A percentile compares a stretch with the other conserved stretches of the same genome.
These are phyloP conservation scores for Apium graveolens DNA, from an alignment of 129 eudicot species.

Conservation along the genomic window DNA sequence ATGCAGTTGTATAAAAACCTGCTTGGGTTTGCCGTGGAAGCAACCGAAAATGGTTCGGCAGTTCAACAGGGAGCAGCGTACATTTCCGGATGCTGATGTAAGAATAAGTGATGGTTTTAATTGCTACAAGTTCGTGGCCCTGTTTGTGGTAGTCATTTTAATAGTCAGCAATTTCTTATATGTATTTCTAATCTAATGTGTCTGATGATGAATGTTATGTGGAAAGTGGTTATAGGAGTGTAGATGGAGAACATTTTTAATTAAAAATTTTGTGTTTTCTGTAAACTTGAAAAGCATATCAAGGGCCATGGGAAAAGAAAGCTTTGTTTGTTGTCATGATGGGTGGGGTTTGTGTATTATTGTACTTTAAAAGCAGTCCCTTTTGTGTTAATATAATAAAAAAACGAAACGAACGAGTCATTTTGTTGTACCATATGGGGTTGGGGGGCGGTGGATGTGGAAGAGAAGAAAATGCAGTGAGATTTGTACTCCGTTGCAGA, in stretches of 20 bases:
- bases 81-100: not conserved
- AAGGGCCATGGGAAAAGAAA: not conserved
- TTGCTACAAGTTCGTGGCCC: not conserved
- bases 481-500: not conserved
- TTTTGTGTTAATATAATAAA: not conserved
- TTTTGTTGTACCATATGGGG: not conserved
- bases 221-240: not conserved
- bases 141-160: not conserved
- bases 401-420: not conserved
- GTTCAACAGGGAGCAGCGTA: not conserved
- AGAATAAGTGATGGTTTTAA: not conserved
- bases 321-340: not conserved
- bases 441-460: not conserved
- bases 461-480: not conserved
- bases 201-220: not conserved
- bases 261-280: not conserved
- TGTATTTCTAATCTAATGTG: not conserved
- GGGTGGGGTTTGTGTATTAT: not conserved
- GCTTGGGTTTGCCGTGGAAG: conserved; percentile 32
- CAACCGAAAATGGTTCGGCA: conserved; percentile 31
- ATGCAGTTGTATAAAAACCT: not conserved
- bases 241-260: not conserved
- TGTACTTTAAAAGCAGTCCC: not conserved
- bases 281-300: not conserved
- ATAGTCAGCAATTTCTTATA: not conserved